Base-by-base conservation (phyloP, 2,329 filamentous ascomycete genomes). In the Coniochaeta sp. region DNA sequence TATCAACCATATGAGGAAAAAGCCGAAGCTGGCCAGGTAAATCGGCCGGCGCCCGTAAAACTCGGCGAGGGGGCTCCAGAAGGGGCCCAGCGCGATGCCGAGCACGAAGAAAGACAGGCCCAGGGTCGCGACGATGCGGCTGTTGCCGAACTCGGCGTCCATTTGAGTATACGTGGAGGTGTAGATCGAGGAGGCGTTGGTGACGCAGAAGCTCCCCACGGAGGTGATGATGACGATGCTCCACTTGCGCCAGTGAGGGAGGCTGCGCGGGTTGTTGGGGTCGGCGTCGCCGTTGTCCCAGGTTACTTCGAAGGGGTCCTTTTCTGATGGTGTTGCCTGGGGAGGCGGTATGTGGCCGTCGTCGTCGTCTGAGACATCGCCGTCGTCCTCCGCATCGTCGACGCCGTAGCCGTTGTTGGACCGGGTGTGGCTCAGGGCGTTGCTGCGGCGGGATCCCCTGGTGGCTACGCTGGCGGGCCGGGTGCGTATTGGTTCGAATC, bases 171-270 rank as follows among this genome's bases (percentile, higher is more conserved):
- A 96, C 0, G 88, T 94, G 12, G 82, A 82, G 0, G 90, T 92
- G 68, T 96, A 96, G 60, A 95, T 83, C n/a, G 90, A 94, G 47
- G 87, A 91, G 1, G 88, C 82, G 64, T 86, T 90, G 8, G 91
- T 95, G 86, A 96, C 91, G 67, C 89, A 92, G 53, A 94, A 75
- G 46, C 88, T 88, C 7, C 86, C 87, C 51, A 78, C 65, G 9
- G 85, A 83, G n/a, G 91, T 77, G 52, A 96, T 86, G 31, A 83
- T 58, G 1, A 91, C 83, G 55, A 96, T 85, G 27, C 83, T 52
- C 92, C 92, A 96, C 63, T 91, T 91, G 55, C 82, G 79, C n/a
- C 69, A 63, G 16, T 67, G 76, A 14, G 68, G 71, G 72, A 89
- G 83, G 64, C 81, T 89, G 53, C 86, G 81, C 0, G 91, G 91